Percentiles rank a stretch among this genome's conserved stretches.
Evolutionary conservation across 257 asterid genomes (phyloP).

Genomic region (Leptodermis oblonga): DNA sequence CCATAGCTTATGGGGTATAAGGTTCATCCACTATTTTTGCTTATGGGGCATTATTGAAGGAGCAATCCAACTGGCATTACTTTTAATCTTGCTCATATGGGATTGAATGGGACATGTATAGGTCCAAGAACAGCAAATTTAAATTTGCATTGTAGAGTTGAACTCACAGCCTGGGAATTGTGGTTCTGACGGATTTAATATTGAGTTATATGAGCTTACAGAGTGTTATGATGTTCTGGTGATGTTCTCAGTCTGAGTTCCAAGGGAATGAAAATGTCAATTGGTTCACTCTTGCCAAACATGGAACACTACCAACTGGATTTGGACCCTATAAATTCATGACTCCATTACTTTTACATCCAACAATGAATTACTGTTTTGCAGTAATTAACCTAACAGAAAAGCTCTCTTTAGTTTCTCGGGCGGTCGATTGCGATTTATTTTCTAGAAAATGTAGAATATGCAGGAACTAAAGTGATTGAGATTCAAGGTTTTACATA

Average conservation of each 20-base stretch:
- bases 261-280: background rate
- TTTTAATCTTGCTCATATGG: background rate
- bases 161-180: background rate
- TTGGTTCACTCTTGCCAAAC: background rate
- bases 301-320: background rate
- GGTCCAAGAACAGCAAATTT: slow-evolving; percentile 5
- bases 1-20: background rate
- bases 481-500: background rate
- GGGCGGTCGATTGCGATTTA: background rate
- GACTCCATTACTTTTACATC: background rate
- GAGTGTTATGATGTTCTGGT: background rate
- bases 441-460: background rate
- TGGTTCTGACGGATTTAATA: background rate
- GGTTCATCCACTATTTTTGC: background rate
- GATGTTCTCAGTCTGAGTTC: background rate
- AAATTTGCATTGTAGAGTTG: background rate
- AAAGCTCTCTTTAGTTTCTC: background rate
- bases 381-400: background rate
- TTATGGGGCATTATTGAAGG: background rate
- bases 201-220: background rate
- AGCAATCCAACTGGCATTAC: background rate
- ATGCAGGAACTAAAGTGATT: background rate
- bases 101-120: background rate
- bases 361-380: background rate
- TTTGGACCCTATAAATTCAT: background rate